Evolutionary conservation across 257 asterid species (phyloP).

Genomic region (Cordia subcordata): DNA sequence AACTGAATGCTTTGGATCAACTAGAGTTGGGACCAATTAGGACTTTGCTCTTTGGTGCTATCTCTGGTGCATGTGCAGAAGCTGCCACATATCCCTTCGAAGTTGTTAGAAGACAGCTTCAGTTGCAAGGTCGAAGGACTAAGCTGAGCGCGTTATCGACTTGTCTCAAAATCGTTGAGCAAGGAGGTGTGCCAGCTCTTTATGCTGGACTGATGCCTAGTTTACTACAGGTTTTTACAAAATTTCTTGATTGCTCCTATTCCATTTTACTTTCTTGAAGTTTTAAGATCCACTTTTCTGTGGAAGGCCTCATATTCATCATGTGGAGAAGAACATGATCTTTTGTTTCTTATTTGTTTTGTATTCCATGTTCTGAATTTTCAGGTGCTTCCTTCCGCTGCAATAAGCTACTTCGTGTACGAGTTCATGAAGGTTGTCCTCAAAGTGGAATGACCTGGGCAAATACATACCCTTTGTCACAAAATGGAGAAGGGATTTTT

Average conservation of each 20-base stretch:
- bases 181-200: slow-evolving; percentile 85
- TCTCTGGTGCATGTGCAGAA: slow-evolving; percentile 94
- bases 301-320: too few species aligned
- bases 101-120: slow-evolving; percentile 96
- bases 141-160: slow-evolving; percentile 79
- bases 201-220: slow-evolving; percentile 91
- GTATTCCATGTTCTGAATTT: background rate
- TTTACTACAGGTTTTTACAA: slow-evolving; percentile 80
- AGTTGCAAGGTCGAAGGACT: slow-evolving; percentile 80
- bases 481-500: slow-evolving; percentile 4
- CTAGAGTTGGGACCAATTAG: slow-evolving; percentile 81
- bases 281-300: too few species aligned
- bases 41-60: slow-evolving; percentile 82
- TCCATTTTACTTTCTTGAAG: too few species aligned
- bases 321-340: too few species aligned
- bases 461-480: too few species aligned
- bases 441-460: too few species aligned
- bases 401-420: slow-evolving; percentile 85
- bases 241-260: background rate
- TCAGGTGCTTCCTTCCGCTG: slow-evolving; percentile 98
- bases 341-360: too few species aligned
- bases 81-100: slow-evolving; percentile 98
- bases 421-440: slow-evolving; percentile 95
- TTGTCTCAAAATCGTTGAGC: slow-evolving; percentile 66
- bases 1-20: slow-evolving; percentile 75